Base-by-base conservation (phyloP, 1,284 basidiomycete species). In the Microbotryum violaceum region DNA sequence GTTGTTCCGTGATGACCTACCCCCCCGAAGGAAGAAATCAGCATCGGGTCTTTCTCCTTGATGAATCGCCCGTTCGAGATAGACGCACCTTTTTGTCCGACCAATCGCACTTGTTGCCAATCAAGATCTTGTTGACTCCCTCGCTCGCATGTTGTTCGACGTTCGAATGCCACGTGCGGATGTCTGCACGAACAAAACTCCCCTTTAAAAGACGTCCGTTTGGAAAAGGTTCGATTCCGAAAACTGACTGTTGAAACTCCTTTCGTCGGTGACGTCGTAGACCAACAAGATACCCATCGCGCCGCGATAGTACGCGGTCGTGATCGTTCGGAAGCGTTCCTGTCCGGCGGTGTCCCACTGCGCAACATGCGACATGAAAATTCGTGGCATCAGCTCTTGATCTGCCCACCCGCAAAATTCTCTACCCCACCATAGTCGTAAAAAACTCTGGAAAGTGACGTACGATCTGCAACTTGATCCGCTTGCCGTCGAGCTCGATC, bases 71-170 rank as follows among this genome's bases (percentile, higher is more conserved):
- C 10, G 12, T n/a, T 16, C 10, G 4, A 14, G 12, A 45, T n/a
- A 5, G 8, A 44, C 58, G n/a, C 53, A 74, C 74, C 54, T 89
- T 87, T 81, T 97, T 97, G 78, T 97, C 94, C 60, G 87, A 85
- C 92, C 93, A 97, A 77, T 99, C 96, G 63, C 89, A 96, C 79
- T 99, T 99, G 82, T 98, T 98, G 56, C 96, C 96, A 67, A 98
- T 89, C 60, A 98, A 85, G 66, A 98, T 91, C 85, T 97, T 98
- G 83, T 97, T 97, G 65, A 98, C 96, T 45, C 91, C 93, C 72
- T 97, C 91, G 6, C 92, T 96, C 29, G 96, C 96, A 75, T 98
- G 94, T 77, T 98, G 94, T 78, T 98, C 94, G 70, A 98, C 93
- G 77, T 97, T 97, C 50, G 88, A 80, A 78, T 97, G 91, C 96